A percentile compares a stretch with the other conserved stretches of the same genome.
These are phyloP conservation scores for Flueggea neowawraea DNA, from an alignment of 441 rosid genomes.

Conservation along the genomic window DNA sequence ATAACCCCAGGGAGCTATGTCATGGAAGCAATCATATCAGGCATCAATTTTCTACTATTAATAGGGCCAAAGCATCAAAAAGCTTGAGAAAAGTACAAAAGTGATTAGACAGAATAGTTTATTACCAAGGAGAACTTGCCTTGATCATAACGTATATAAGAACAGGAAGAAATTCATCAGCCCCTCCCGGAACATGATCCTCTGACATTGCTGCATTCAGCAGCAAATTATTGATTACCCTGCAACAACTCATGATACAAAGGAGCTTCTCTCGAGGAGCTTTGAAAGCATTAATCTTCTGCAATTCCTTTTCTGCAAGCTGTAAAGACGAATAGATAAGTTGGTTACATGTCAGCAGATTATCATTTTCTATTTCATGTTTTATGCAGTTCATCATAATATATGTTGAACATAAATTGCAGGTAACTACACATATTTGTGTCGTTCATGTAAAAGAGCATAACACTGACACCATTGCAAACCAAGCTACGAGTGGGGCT, in stretches of 20 bases:
- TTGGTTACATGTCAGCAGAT: background rate
- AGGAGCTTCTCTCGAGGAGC: constrained; percentile 48
- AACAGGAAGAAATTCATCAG: constrained; percentile 61
- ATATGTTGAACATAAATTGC: no score
- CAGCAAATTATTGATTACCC: constrained; percentile 48
- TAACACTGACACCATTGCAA: no score
- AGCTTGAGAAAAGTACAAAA: constrained; percentile 10
- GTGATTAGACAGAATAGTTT: constrained; percentile 26
- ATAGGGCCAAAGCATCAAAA: background rate
- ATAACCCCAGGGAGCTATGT: no score
- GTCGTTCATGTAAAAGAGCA: background rate
- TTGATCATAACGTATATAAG: constrained; percentile 52
- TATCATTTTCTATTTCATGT: no score
- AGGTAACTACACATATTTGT: no score
- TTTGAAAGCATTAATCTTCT: constrained; percentile 39
- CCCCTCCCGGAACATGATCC: constrained; percentile 42
- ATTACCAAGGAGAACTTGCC: constrained; percentile 70
- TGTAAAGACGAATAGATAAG: constrained; percentile 18
- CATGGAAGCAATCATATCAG: background rate
- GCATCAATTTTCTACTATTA: background rate
- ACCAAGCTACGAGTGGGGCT: no score
- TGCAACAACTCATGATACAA: constrained; percentile 52
- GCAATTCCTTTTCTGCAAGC: constrained; percentile 61
- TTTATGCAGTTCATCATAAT: no score
- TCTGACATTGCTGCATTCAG: constrained; percentile 51